Conservation (phyloP, 768 basidiomycete genomes). For the Hygrophorus russula region DNA sequence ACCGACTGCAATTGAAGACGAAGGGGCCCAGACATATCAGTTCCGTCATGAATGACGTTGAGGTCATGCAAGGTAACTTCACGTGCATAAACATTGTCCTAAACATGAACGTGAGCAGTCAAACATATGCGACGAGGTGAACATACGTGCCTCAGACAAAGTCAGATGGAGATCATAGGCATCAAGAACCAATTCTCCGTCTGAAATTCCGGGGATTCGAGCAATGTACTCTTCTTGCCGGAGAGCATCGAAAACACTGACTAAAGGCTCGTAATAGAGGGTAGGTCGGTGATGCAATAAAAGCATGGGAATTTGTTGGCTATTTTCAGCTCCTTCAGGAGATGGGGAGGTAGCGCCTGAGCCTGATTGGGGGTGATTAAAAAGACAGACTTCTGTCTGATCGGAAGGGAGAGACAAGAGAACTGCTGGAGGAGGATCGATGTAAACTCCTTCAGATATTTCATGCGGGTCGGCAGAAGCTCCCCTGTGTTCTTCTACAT, state of each 20-base stretch:
- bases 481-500: slow-evolving; percentile 6
- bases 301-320: slow-evolving; percentile 21
- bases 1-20: slow-evolving; percentile 40
- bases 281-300: slow-evolving; percentile 55
- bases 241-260: slow-evolving; percentile 58
- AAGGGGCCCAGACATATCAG: slow-evolving; percentile 49
- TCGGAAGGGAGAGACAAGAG: slow-evolving; percentile 25
- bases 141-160: slow-evolving; percentile 48
- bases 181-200: slow-evolving; percentile 57
- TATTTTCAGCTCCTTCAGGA: slow-evolving; percentile 10
- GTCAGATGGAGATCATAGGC: slow-evolving; percentile 58
- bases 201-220: slow-evolving; percentile 31
- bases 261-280: slow-evolving; percentile 69
- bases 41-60: slow-evolving; percentile 57
- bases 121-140: background rate
- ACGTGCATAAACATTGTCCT: slow-evolving; percentile 64
- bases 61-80: slow-evolving; percentile 67
- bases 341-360: slow-evolving; percentile 17
- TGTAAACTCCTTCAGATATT: slow-evolving; percentile 58
- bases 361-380: slow-evolving; percentile 35
- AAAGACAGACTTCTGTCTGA: slow-evolving; percentile 35
- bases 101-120: slow-evolving; percentile 5
- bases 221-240: slow-evolving; percentile 49
- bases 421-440: slow-evolving; percentile 66
- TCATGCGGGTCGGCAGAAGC: slow-evolving; percentile 37